phyloP scores from a whole-genome alignment of 2,329 filamentous ascomycete genomes.

The Aspergillus flavus region DNA sequence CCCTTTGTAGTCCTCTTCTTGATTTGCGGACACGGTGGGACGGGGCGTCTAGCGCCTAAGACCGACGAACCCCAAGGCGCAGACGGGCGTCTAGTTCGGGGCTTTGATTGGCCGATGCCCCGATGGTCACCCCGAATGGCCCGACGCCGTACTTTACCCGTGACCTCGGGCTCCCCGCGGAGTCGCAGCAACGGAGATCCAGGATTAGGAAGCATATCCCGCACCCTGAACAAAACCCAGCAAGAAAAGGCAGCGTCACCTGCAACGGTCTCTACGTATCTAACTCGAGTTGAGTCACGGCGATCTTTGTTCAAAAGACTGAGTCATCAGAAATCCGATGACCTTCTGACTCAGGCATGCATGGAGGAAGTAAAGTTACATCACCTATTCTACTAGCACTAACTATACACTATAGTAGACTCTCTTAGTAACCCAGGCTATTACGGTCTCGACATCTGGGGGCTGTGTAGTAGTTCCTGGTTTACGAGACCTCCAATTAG shows the following conservation, averaged over 20 bases:
- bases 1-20: neutral
- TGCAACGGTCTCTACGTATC: neutral
- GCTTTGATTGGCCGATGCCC: neutral
- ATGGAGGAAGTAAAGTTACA: neutral
- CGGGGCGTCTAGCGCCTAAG: slow-evolving; percentile 9
- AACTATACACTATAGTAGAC: neutral
- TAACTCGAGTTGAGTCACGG: neutral
- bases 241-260: neutral
- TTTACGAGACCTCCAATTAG: neutral
- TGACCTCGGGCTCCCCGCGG: neutral
- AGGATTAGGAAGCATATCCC: neutral
- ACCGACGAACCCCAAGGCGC: slow-evolving; percentile 1
- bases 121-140: neutral
- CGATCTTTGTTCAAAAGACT: neutral
- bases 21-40: neutral
- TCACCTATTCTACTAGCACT: neutral
- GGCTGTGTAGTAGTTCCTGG: neutral
- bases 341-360: slow-evolving; percentile 6
- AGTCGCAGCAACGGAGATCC: neutral
- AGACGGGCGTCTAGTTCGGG: slow-evolving; percentile 5
- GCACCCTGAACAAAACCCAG: neutral
- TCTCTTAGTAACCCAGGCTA: neutral
- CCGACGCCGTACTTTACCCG: neutral
- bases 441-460: neutral
- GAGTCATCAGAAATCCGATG: neutral